Base-by-base conservation (phyloP, 176 grass and related monocot genomes). In the barley (Hordeum vulgare) region DNA sequence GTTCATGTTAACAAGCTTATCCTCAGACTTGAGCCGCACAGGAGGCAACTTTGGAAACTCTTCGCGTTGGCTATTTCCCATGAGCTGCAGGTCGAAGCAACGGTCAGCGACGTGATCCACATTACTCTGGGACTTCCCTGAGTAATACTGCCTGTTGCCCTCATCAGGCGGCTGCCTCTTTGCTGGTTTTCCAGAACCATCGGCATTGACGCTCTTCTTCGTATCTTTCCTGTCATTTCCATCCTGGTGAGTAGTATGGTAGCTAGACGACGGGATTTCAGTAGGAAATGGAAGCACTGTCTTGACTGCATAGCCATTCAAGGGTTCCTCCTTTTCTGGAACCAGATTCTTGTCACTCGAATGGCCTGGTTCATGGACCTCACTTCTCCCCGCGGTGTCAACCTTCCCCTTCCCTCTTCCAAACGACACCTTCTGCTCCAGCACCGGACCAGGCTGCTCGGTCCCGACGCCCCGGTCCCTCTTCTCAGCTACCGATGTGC, bases 21-120 rank as follows among this genome's bases (percentile, higher is more conserved):
- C 96, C 84, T 92, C 93, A 24, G 96, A 96, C 74, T 94, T 96
- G 68, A 99, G 89, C 66, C 87, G 87, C 78, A 96, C 96, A 57
- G 93, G 96, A n/a, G 91, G 91, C 72, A 99, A 75, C 85, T 85
- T 94, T 4, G 97, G 93, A 65, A 90, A 53, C 61, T 94, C 93
- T 61, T 97, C 95, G 41, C 69, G 85, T 39, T 89, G 93, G 33
- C 54, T 90, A 34, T 92, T 87, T 78, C 83, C 87, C 66, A 92
- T 70, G 37, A 92, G 80, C 41, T 75, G 83, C 66, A 90, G 71
- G 65, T 99, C 87, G 29, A 99, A 94, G 80, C 85, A 96, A 62
- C 67, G 90, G 53, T 84, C 80, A 78, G 65, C 80, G 70, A 90
- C 75, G 29, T 72, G 82, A 4, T 88, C 75, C 17, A 24, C 25